phyloP scores from a whole-genome alignment of 495 filamentous ascomycete species.

The Talaromyces thailandensis region DNA sequence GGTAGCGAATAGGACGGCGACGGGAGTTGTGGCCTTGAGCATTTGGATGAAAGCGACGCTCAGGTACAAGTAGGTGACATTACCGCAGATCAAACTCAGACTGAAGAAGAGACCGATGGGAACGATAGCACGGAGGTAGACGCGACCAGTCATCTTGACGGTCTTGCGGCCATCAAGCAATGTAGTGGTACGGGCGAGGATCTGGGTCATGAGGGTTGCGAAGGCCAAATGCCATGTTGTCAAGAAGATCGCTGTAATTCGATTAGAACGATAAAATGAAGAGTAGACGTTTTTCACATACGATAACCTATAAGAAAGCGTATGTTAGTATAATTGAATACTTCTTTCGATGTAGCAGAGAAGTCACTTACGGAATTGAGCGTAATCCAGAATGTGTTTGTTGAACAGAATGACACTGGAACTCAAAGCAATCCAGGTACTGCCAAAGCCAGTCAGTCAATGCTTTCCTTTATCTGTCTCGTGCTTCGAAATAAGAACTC shows the following conservation, averaged over 20 bases:
- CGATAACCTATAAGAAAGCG: constrained; percentile 25
- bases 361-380: constrained; percentile 66
- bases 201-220: constrained; percentile 82
- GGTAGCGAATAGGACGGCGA: constrained; percentile 75
- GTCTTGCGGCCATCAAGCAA: constrained; percentile 83
- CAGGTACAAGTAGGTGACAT: constrained; percentile 86
- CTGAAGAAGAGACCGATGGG: constrained; percentile 92
- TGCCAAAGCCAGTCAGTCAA: constrained; percentile 29
- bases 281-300: constrained; percentile 14
- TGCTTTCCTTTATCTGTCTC: neutral
- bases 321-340: neutral
- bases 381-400: constrained; percentile 88
- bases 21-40: constrained; percentile 87
- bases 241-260: constrained; percentile 50
- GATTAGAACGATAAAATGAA: constrained; percentile 5
- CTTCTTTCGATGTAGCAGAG: neutral
- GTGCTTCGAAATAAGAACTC: constrained; percentile 30
- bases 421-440: constrained; percentile 84
- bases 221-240: constrained; percentile 91
- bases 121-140: constrained; percentile 85
- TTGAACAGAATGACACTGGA: constrained; percentile 97
- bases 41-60: constrained; percentile 96
- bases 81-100: constrained; percentile 88
- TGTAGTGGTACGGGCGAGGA: constrained; percentile 75
- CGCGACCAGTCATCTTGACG: constrained; percentile 87